Evolutionary conservation across 2,329 filamentous ascomycete species (phyloP), one percentile per base, ranked within the genome.

Genomic region (Xylaria sp.): DNA sequence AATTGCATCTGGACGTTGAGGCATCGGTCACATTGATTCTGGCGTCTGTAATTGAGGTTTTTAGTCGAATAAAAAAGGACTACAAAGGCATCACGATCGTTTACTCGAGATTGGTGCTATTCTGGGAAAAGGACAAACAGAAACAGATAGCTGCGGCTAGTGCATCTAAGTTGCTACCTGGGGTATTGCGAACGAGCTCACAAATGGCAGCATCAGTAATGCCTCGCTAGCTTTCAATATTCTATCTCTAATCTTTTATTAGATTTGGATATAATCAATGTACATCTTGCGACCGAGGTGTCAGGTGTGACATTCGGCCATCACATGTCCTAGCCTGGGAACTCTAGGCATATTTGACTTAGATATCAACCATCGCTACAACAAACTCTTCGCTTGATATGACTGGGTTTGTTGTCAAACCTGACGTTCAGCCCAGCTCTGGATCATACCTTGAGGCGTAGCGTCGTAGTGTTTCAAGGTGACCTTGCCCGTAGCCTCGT

Each of bases 401-500:
- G 31, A 18, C 36, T 41, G 12, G n/a, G 25, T 41, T 62, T 20
- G 54, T 23, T 31, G 57, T 77, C 72, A 86, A 71, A 84, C 74
- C 67, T 84, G 79, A 64, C 89, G 84, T 75, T 94, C 92, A 2
- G 86, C 91, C 85, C 89, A 97, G 80, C 93, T 96, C 84, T 93
- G 86, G 70, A 97, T 91, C 84, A 98, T 90, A 6, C 94, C 94
- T 79, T 92, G 88, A 7, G 91, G 83, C 6, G 89, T 92, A 0
- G 94, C 87, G 74, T 97, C 93, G 81, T 98, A 98, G 82, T 98
- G 94, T 83, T 91, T 92, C 80, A 97, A 81, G 15, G 85, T 86
- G 36, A 97, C 92, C 79, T 90, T 88, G 66, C 92, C 93, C 0
- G 86, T 88, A 13, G 86, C 82, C 79, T 89, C 86, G 70, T 91